phyloP scores from a whole-genome alignment of 2,329 filamentous ascomycete genomes.

The Pseudocercospora eumusae region DNA sequence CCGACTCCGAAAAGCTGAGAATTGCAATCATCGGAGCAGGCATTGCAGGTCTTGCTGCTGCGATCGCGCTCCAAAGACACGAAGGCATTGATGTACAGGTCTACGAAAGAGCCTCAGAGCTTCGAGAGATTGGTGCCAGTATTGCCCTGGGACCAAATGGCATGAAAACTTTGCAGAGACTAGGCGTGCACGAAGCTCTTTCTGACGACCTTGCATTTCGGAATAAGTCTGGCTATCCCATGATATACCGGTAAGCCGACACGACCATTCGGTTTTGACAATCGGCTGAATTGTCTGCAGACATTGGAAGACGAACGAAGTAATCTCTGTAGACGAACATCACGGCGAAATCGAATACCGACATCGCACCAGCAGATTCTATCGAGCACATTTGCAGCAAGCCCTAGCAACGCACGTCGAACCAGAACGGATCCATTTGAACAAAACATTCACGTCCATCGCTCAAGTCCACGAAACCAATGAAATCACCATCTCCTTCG shows the following conservation, averaged over 20 bases:
- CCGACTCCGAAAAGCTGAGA: constrained; percentile 20
- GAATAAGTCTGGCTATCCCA: constrained; percentile 37
- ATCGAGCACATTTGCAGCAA: constrained; percentile 42
- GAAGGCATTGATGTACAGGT: constrained; percentile 40
- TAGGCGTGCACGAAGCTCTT: constrained; percentile 41
- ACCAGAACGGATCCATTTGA: constrained; percentile 37
- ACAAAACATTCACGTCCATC: constrained; percentile 34
- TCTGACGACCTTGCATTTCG: constrained; percentile 41
- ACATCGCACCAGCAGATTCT: constrained; percentile 43
- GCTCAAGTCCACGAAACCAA: constrained; percentile 15
- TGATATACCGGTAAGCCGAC: constrained; percentile 41
- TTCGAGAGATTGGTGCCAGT: constrained; percentile 44
- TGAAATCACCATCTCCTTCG: constrained; percentile 36
- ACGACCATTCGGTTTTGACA: not conserved
- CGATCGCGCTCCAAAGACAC: constrained; percentile 40
- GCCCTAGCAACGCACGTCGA: constrained; percentile 39
- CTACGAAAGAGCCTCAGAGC: constrained; percentile 41
- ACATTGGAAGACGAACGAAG: constrained; percentile 44
- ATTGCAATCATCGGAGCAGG: constrained; percentile 44
- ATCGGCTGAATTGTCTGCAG: constrained; percentile 16
- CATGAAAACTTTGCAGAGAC: constrained; percentile 40
- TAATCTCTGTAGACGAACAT: constrained; percentile 40
- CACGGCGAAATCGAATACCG: constrained; percentile 36
- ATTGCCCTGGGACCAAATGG: constrained; percentile 46
- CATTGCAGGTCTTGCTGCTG: constrained; percentile 44